Percentiles rank a stretch among this genome's conserved stretches.
These are phyloP conservation scores for Penicillium canescens DNA, from an alignment of 495 filamentous ascomycete genomes.

Conservation along the genomic window DNA sequence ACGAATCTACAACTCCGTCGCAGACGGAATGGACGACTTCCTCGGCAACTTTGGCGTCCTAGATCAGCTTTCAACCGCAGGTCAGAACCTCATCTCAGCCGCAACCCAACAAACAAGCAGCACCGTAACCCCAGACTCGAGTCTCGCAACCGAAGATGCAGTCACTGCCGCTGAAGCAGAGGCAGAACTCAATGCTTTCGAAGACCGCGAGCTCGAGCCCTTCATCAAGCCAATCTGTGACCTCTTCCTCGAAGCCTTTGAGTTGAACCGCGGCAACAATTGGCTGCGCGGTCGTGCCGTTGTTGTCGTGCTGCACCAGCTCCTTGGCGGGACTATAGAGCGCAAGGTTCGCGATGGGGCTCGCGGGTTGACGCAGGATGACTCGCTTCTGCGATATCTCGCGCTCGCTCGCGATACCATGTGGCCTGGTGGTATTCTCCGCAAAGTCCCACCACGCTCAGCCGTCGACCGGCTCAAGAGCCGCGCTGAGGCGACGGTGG, in stretches of 20 bases:
- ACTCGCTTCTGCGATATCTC: slow-evolving; percentile 75
- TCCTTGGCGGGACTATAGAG: slow-evolving; percentile 85
- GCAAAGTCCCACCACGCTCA: slow-evolving; percentile 53
- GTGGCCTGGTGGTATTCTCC: slow-evolving; percentile 73
- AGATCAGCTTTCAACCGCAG: slow-evolving; percentile 89
- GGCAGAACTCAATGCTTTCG: slow-evolving; percentile 91
- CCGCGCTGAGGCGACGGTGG: slow-evolving; percentile 68
- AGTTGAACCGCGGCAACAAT: slow-evolving; percentile 90
- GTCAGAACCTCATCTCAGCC: slow-evolving; percentile 89
- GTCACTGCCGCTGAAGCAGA: slow-evolving; percentile 84
- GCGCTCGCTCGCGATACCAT: slow-evolving; percentile 66
- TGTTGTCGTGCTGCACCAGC: slow-evolving; percentile 74
- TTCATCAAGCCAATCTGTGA: slow-evolving; percentile 99
- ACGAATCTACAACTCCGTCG: slow-evolving; percentile 91
- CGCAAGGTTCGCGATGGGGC: slow-evolving; percentile 85
- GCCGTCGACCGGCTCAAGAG: slow-evolving; percentile 67
- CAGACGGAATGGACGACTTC: slow-evolving; percentile 98
- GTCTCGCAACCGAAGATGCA: slow-evolving; percentile 55
- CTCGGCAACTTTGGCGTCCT: slow-evolving; percentile 92
- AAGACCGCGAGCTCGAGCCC: slow-evolving; percentile 83
- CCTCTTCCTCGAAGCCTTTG: slow-evolving; percentile 94
- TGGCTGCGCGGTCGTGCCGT: slow-evolving; percentile 93
- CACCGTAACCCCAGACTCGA: slow-evolving; percentile 34
- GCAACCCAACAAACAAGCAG: slow-evolving; percentile 73
- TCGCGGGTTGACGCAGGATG: slow-evolving; percentile 68